Base-by-base conservation (phyloP, 2,329 filamentous ascomycete species). In the Phyllosticta paracitricarpa region DNA sequence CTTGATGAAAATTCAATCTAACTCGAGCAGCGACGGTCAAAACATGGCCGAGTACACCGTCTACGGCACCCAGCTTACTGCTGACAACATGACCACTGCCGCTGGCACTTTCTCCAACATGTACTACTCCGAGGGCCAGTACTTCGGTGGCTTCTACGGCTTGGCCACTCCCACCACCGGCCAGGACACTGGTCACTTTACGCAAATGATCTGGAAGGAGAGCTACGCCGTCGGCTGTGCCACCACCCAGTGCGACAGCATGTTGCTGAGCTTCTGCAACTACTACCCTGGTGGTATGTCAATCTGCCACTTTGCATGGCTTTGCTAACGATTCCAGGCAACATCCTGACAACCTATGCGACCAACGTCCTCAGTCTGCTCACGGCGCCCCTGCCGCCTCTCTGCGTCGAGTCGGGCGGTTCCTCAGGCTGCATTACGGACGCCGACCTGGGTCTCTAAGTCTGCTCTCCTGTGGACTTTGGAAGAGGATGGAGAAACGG, bases 41-140 rank as follows among this genome's bases (percentile, higher is more conserved):
- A 99, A 97, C 69, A 83, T 93, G 72, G 80, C 87, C 77, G 97
- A 94, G 90, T 97, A 97, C 83, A 90, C 94, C 73, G 83, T 83
- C 68, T 78, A 88, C 68, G 71, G 72, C 65, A 86, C 81, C 75
- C 80, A 80, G 62, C 68, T 71, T 30, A 73, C 76, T 59, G 79
- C 76, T 71, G 94, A 88, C 70, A 87, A 85, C 65, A 61, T 79
- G 66, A 70, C 74, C 62, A 80, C 78, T 70, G 56, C 70, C 56
- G 62, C 69, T 6, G 89, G 91, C 72, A 77, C 51, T 51, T 62
- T 62, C 56, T 85, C 59, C 25, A 57, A 55, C 58, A 61, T 63
- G 66, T 62, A 59, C 61, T 62, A 62, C 54, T 25, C 59, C 35
- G 61, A 62, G 76, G 75, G 58, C 68, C 69, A 62, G 68, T 71